phyloP scores from a whole-genome alignment of 148 eudicot genomes.

The Fagopyrum esculentum region DNA sequence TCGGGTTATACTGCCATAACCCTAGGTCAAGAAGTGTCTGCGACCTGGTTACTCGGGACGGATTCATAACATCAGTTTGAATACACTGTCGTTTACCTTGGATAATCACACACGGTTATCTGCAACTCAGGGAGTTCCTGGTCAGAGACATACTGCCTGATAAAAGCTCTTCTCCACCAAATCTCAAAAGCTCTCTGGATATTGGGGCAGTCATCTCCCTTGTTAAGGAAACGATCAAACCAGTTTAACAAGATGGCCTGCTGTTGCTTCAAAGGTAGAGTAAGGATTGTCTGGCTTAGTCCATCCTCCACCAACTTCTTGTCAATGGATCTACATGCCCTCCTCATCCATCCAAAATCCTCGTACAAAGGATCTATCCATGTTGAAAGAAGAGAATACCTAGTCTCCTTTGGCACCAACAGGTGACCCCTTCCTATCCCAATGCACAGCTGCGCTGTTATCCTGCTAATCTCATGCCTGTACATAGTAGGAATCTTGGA shows the following conservation, averaged over 20 bases:
- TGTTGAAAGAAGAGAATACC: constrained; percentile 65
- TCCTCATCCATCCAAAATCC: constrained; percentile 85
- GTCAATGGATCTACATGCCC: constrained; percentile 58
- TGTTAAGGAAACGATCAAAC: constrained; percentile 79
- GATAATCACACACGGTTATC: constrained; percentile 60
- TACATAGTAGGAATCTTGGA: constrained; percentile 83
- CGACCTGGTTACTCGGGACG: too few species aligned
- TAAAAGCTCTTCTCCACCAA: constrained; percentile 95
- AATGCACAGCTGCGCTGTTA: constrained; percentile 79
- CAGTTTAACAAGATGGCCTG: constrained; percentile 66
- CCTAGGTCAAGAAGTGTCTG: background rate
- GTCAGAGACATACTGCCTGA: constrained; percentile 53
- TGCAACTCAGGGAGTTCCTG: constrained; percentile 55
- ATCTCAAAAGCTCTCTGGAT: constrained; percentile 89
- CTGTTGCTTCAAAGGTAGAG: constrained; percentile 70
- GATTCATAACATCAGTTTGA: too few species aligned
- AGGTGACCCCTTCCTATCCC: constrained; percentile 77
- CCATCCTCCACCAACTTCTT: constrained; percentile 81
- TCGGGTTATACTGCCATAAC: background rate
- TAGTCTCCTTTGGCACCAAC: constrained; percentile 62
- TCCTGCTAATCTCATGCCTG: constrained; percentile 77
- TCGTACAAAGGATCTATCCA: constrained; percentile 91
- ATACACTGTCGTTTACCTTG: background rate
- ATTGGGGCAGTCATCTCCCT: constrained; percentile 94
- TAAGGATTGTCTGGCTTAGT: constrained; percentile 72